phyloP scores from a whole-genome alignment of 495 filamentous ascomycete species.

The Neurospora hispaniola region DNA sequence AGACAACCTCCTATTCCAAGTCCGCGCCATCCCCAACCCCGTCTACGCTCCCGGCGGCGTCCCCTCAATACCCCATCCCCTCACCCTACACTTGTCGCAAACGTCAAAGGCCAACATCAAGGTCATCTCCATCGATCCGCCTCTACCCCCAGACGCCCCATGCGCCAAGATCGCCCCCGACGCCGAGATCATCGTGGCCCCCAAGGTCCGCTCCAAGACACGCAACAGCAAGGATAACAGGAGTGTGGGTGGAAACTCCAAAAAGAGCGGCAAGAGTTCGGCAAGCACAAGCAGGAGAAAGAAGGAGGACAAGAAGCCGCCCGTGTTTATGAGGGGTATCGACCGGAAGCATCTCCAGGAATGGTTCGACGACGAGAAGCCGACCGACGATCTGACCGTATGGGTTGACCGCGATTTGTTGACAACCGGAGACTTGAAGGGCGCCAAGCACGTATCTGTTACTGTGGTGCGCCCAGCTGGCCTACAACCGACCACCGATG shows the following conservation, averaged over 20 bases:
- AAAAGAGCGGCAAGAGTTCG: constrained; percentile 64
- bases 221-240: constrained; percentile 46
- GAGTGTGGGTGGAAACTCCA: constrained; percentile 57
- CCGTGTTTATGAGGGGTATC: constrained; percentile 67
- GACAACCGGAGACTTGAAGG: constrained; percentile 54
- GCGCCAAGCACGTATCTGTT: constrained; percentile 60
- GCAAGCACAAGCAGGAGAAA: constrained; percentile 55
- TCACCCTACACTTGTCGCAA: constrained; percentile 86
- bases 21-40: constrained; percentile 85
- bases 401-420: constrained; percentile 78
- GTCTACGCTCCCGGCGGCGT: constrained; percentile 41
- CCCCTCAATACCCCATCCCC: constrained; percentile 51
- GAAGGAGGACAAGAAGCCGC: constrained; percentile 49
- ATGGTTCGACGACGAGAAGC: constrained; percentile 58
- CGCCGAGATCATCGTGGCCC: constrained; percentile 92
- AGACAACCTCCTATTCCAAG: constrained; percentile 84
- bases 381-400: constrained; percentile 54
- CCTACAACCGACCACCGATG: constrained; percentile 63
- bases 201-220: constrained; percentile 53
- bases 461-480: constrained; percentile 72
- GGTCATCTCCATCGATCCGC: constrained; percentile 65
- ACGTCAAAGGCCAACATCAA: constrained; percentile 92
- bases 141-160: constrained; percentile 53
- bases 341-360: constrained; percentile 54
- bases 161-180: constrained; percentile 91